Evolutionary conservation across 192 early-diverging fungal species (phyloP), one percentile per base, ranked within the genome.

Genomic region (Rhizoclosmatium globosum): DNA sequence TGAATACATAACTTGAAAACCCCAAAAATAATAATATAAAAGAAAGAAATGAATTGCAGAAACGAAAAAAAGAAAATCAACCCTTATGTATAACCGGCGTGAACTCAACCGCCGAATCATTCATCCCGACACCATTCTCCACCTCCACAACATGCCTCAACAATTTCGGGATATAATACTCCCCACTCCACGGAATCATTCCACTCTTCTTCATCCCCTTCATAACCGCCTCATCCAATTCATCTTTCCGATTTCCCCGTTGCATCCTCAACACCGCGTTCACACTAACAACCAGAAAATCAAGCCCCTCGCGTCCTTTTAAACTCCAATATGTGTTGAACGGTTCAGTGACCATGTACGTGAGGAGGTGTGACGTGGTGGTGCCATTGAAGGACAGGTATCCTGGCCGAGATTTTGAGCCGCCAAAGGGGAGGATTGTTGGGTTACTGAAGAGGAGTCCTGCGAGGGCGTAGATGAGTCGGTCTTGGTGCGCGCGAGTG

Each of bases 151-250:
- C 21, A 23, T 62, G 60, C 15, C 60, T 9, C 23, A 62, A 62
- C 60, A 7, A 9, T 62, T 9, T 4, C 19, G 60, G 60, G 21
- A 62, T 62, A 62, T 62, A 62, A 7, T 6, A 9, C 19, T 7
- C 60, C 4, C 60, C 60, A 62, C 6, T 7, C 60, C 60, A 71
- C 44, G 48, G 21, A 15, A 48, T 19, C 19, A 31, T 46, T 31
- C 70, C 70, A 3, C 43, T 46, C 50, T 57, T 71, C 31, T 31
- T 57, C 50, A 48, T 71, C 41, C 70, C 70, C n/a, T 46, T 21
- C 46, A 71, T 19, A 21, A 71, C 39, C 1, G 56, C 47, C 38
- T 71, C 70, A 57, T 71, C 70, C 17, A 71, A n/a, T n/a, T n/a
- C 23, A 38, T 71, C 70, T 42, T 71, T 71, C 31, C 38, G 11